phyloP scores from a whole-genome alignment of 2,329 filamentous ascomycete species.

The Aspergillus amoenus region DNA sequence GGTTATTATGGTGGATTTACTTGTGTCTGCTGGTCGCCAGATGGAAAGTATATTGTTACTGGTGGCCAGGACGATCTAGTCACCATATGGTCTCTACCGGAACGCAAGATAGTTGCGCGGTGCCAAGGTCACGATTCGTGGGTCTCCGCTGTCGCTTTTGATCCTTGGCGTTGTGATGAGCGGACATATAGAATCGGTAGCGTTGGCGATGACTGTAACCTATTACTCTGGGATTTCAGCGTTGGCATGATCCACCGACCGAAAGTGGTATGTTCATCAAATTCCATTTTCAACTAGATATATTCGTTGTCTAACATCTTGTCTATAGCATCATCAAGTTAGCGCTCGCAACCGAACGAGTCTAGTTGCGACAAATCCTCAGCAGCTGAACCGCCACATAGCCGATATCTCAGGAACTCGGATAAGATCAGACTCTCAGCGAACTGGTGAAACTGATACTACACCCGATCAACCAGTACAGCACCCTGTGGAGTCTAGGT shows the following conservation, averaged over 20 bases:
- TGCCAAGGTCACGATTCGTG: conserved; percentile 95
- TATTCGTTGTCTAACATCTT: conserved; percentile 1
- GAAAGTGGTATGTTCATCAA: conserved; percentile 65
- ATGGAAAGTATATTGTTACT: conserved; percentile 92
- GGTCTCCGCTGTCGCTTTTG: conserved; percentile 91
- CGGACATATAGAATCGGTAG: conserved; percentile 94
- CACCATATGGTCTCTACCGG: conserved; percentile 89
- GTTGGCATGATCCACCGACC: conserved; percentile 94
- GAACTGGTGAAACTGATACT: conserved; percentile 48
- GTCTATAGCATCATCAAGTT: conserved; percentile 30
- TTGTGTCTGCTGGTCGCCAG: conserved; percentile 96
- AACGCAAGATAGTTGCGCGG: conserved; percentile 80
- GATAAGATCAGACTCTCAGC: conserved; percentile 69
- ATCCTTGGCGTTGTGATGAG: conserved; percentile 95
- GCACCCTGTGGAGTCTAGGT: conserved; percentile 81
- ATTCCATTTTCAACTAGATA: neutral
- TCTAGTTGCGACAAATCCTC: conserved; percentile 27
- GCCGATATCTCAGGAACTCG: conserved; percentile 61
- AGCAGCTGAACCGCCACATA: conserved; percentile 56
- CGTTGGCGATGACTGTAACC: conserved; percentile 87
- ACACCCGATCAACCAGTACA: conserved; percentile 61
- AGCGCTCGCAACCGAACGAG: conserved; percentile 41
- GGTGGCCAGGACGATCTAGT: conserved; percentile 95
- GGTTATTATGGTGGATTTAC: conserved; percentile 92
- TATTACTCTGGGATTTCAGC: conserved; percentile 96